Conservation (phyloP, 2,329 filamentous ascomycete genomes). For the Microdochium paspali region DNA sequence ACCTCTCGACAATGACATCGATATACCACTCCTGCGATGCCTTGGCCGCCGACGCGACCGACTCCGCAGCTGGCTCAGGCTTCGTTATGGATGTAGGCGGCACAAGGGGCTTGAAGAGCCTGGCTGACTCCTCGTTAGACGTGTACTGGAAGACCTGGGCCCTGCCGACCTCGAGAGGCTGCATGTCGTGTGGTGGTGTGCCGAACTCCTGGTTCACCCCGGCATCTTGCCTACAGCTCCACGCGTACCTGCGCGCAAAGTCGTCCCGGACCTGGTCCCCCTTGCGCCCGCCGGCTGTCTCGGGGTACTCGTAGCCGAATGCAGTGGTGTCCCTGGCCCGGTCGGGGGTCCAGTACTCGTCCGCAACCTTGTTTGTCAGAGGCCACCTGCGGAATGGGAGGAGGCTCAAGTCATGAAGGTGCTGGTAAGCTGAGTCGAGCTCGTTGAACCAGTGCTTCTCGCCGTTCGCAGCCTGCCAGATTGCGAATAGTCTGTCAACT, state of each 20-base stretch:
- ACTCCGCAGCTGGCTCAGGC: neutral
- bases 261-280: neutral
- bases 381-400: neutral
- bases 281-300: neutral
- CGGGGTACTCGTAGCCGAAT: neutral
- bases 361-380: neutral
- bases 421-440: neutral
- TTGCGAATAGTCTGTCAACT: neutral
- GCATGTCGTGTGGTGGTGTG: neutral
- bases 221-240: neutral
- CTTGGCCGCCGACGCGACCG: neutral
- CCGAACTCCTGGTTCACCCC: neutral
- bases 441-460: neutral
- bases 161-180: neutral
- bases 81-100: neutral
- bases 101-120: neutral
- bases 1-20: neutral
- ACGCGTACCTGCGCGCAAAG: neutral
- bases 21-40: neutral
- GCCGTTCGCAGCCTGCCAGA: neutral
- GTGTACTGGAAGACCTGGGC: neutral
- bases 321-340: neutral
- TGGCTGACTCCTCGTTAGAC: neutral
- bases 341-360: neutral
- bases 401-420: neutral